Evolutionary conservation across 2,329 filamentous ascomycete species (phyloP).

Genomic region (Pseudocercospora ulei): DNA sequence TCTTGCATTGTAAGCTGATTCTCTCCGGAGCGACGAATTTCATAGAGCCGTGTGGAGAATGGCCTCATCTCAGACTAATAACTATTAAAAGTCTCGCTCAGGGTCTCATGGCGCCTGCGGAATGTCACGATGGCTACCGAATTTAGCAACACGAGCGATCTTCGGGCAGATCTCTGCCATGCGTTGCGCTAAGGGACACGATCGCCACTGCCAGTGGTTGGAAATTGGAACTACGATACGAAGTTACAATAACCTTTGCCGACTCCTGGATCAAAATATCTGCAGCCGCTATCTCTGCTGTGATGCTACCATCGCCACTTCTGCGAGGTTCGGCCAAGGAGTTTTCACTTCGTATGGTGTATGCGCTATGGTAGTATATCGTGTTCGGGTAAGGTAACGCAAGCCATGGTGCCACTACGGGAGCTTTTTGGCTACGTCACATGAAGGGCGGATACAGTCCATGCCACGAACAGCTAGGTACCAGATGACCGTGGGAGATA

Average conservation of each 20-base stretch:
- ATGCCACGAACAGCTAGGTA: neutral
- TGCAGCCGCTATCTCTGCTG: neutral
- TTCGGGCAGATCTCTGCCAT: neutral
- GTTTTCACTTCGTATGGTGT: neutral
- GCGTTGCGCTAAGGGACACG: neutral
- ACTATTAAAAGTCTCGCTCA: slow-evolving; percentile 2
- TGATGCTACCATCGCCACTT: neutral
- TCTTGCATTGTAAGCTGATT: neutral
- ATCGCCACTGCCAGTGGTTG: neutral
- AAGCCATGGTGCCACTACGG: too few relatives aligned
- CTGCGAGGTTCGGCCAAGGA: neutral
- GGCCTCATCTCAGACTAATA: slow-evolving; percentile 1
- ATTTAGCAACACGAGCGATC: slow-evolving; percentile 4
- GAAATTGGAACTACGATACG: neutral
- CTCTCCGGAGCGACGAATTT: neutral
- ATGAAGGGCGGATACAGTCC: too few relatives aligned
- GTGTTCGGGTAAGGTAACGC: too few relatives aligned
- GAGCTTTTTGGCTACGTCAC: neutral
- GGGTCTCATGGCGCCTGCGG: neutral
- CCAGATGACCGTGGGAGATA: too few relatives aligned
- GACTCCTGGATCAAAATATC: neutral
- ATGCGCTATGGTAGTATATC: neutral
- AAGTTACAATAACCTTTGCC: slow-evolving; percentile 1
- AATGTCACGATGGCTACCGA: too few relatives aligned
- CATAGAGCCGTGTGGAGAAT: neutral